Percentiles rank a stretch among this genome's conserved stretches.
phyloP scores from a whole-genome alignment of 2,329 filamentous ascomycete species.

The Fusarium graminum region DNA sequence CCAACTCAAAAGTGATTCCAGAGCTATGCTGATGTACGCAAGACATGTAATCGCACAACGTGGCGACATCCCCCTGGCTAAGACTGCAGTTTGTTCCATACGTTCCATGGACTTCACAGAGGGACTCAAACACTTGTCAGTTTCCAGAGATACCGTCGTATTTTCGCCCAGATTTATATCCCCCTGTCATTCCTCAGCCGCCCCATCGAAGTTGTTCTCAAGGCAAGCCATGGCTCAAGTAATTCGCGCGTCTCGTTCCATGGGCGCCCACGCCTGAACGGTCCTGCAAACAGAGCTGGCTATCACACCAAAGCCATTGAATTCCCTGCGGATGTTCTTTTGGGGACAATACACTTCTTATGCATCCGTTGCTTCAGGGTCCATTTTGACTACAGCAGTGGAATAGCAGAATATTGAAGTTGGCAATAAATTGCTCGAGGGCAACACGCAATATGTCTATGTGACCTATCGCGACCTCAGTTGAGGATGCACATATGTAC shows the following conservation, averaged over 20 bases:
- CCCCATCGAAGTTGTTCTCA: constrained; percentile 36
- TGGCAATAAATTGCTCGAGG: neutral
- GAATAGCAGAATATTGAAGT: constrained; percentile 1
- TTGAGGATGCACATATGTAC: constrained; percentile 8
- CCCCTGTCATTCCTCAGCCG: constrained; percentile 37
- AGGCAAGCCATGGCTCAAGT: constrained; percentile 17
- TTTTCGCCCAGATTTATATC: constrained; percentile 25
- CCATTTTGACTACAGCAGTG: neutral
- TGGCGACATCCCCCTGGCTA: constrained; percentile 44
- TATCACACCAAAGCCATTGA: constrained; percentile 38
- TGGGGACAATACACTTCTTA: constrained; percentile 8
- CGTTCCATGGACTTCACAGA: constrained; percentile 34
- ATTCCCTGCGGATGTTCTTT: constrained; percentile 8
- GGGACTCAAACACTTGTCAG: constrained; percentile 17
- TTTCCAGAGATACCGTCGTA: constrained; percentile 27
- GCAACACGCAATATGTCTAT: constrained; percentile 19
- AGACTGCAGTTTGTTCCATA: constrained; percentile 30
- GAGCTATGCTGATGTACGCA: constrained; percentile 29
- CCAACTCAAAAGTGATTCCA: constrained; percentile 37
- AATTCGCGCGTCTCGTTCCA: constrained; percentile 22
- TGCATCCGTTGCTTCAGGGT: constrained; percentile 9
- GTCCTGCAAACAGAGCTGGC: constrained; percentile 31
- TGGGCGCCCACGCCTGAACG: constrained; percentile 23
- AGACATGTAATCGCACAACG: constrained; percentile 46
- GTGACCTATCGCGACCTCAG: constrained; percentile 26